phyloP scores from a whole-genome alignment of 306 rosid genomes.

The Alnus rubra region DNA sequence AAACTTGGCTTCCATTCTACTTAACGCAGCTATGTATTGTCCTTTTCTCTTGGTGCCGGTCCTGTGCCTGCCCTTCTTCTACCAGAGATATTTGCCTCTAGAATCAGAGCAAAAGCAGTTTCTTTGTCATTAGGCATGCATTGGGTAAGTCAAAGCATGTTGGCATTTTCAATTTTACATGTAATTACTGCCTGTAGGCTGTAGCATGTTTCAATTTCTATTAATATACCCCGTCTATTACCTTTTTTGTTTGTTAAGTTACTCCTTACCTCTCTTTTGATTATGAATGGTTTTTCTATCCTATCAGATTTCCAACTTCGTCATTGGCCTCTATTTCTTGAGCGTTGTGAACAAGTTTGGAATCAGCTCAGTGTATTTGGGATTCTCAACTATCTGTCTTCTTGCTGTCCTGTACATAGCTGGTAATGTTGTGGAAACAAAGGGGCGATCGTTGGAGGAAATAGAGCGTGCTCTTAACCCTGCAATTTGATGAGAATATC shows the following conservation, averaged over 20 bases:
- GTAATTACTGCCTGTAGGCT: constrained; percentile 11
- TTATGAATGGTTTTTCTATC: constrained; percentile 12
- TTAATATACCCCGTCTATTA: too few species aligned
- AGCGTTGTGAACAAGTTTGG: constrained; percentile 94
- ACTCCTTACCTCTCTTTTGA: neutral
- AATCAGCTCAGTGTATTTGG: constrained; percentile 81
- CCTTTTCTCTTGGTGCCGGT: constrained; percentile 98
- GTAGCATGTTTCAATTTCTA: constrained; percentile 5
- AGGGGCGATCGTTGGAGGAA: constrained; percentile 94
- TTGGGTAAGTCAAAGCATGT: constrained; percentile 69
- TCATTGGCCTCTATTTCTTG: constrained; percentile 91
- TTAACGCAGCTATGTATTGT: constrained; percentile 74
- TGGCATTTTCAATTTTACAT: neutral
- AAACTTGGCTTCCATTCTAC: constrained; percentile 7
- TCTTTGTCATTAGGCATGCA: constrained; percentile 91
- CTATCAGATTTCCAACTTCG: constrained; percentile 82
- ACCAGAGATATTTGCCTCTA: constrained; percentile 94
- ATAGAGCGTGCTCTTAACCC: constrained; percentile 78
- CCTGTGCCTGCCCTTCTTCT: constrained; percentile 98
- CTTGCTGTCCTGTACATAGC: constrained; percentile 89
- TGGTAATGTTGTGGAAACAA: constrained; percentile 85
- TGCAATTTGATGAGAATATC: constrained; percentile 40
- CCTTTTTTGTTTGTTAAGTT: neutral
- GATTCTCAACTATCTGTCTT: constrained; percentile 69
- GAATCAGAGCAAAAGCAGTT: constrained; percentile 97